phyloP scores from a whole-genome alignment of 2,329 filamentous ascomycete genomes.

The Nemania bipapillata region DNA sequence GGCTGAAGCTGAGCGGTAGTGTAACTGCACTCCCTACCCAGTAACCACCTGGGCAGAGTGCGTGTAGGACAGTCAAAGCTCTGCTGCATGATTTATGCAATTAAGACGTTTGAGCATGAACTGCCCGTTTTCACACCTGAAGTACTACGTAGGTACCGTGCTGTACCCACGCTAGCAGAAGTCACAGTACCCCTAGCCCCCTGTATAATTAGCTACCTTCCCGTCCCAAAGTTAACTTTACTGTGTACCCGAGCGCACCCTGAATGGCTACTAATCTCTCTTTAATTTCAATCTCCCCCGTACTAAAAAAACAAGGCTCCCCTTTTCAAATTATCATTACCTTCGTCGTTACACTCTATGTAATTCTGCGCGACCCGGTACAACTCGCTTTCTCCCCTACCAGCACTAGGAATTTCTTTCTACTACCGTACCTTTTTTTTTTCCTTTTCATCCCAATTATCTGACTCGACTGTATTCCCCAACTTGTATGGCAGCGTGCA shows the following conservation, averaged over 20 bases:
- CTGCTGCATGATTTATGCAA: not conserved
- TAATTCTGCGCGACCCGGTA: conserved; percentile 38
- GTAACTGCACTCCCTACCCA: not conserved
- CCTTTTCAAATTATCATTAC: conserved; percentile 51
- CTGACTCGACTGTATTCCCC: conserved; percentile 30
- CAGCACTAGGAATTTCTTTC: conserved; percentile 39
- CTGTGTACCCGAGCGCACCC: conserved; percentile 39
- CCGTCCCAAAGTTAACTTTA: conserved; percentile 32
- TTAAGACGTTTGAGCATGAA: not conserved
- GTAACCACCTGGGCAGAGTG: too few relatives aligned
- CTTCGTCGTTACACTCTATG: conserved; percentile 41
- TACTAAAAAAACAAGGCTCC: conserved; percentile 50
- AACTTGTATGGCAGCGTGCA: conserved; percentile 39
- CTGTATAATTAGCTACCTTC: conserved; percentile 35
- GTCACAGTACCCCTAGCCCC: not conserved
- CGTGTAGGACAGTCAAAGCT: not conserved
- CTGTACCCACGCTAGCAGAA: conserved; percentile 6
- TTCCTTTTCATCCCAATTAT: conserved; percentile 37
- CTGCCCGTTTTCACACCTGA: not conserved
- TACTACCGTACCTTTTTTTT: conserved; percentile 27
- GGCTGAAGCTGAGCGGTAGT: conserved; percentile 8
- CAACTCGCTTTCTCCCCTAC: conserved; percentile 39
- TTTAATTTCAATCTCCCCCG: conserved; percentile 49
- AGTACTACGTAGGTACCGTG: not conserved
- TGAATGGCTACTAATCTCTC: conserved; percentile 43